phyloP scores from a whole-genome alignment of 306 rosid species.

The Acacia confusa region DNA sequence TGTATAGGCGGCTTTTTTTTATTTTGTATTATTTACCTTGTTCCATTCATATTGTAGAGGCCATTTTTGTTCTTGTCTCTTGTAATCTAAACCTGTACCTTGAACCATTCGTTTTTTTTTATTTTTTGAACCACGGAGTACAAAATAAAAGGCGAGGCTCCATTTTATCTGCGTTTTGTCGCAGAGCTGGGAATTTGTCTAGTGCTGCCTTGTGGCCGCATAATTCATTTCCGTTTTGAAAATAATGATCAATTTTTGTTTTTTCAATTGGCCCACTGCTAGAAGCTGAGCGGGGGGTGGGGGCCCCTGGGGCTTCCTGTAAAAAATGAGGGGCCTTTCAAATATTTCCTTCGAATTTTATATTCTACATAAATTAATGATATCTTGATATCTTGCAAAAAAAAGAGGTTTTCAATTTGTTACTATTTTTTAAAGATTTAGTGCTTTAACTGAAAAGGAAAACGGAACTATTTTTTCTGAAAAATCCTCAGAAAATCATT shows the following conservation, averaged over 20 bases:
- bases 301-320: no score
- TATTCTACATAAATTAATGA: no score
- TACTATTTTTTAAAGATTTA: no score
- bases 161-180: neutral
- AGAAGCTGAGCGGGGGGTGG: neutral
- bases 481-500: no score
- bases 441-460: no score
- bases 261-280: neutral
- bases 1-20: constrained; percentile 40
- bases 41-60: neutral
- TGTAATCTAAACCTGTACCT: neutral
- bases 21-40: neutral
- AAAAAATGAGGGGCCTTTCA: no score
- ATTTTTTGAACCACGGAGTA: neutral
- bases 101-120: neutral
- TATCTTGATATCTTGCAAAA: no score
- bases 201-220: neutral
- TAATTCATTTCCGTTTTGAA: neutral
- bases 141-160: neutral
- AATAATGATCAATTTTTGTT: neutral
- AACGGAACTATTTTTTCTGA: no score
- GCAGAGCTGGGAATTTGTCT: neutral
- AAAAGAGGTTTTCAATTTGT: no score
- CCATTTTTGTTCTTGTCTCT: neutral
- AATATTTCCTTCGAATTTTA: no score